phyloP scores from a whole-genome alignment of 2,329 filamentous ascomycete genomes.

The Rutstroemia sp. region DNA sequence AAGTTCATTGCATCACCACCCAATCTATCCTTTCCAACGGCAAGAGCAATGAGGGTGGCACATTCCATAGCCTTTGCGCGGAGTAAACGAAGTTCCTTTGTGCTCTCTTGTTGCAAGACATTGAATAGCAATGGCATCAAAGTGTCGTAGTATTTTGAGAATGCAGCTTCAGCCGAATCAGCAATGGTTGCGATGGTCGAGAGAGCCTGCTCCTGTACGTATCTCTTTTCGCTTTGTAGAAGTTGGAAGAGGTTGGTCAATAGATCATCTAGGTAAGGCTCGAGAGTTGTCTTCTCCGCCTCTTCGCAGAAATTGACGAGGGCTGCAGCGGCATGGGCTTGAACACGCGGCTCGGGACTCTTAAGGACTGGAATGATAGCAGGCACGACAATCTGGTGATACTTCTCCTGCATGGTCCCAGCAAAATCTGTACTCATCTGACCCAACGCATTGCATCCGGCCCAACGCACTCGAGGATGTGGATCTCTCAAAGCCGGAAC shows the following conservation, averaged over 20 bases:
- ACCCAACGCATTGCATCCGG: constrained; percentile 95
- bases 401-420: constrained; percentile 94
- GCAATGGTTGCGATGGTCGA: constrained; percentile 98
- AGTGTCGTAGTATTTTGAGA: constrained; percentile 90
- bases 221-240: constrained; percentile 85
- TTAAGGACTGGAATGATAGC: constrained; percentile 90
- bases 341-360: constrained; percentile 85
- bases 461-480: constrained; percentile 92
- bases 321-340: constrained; percentile 94
- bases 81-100: constrained; percentile 85
- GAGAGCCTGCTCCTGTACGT: constrained; percentile 93
- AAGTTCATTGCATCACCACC: constrained; percentile 79
- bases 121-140: constrained; percentile 93
- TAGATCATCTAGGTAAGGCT: constrained; percentile 87
- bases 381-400: constrained; percentile 78
- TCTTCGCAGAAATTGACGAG: constrained; percentile 99
- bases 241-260: constrained; percentile 80
- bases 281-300: constrained; percentile 83
- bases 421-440: constrained; percentile 99
- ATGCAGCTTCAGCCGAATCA: constrained; percentile 94
- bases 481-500: constrained; percentile 82
- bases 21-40: constrained; percentile 89
- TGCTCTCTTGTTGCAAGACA: constrained; percentile 81
- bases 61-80: constrained; percentile 99
- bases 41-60: constrained; percentile 88